Percentiles rank a stretch among this genome's conserved stretches.
Conservation (phyloP, 305 asterid genomes). For the Stenogyne calaminthoides region DNA sequence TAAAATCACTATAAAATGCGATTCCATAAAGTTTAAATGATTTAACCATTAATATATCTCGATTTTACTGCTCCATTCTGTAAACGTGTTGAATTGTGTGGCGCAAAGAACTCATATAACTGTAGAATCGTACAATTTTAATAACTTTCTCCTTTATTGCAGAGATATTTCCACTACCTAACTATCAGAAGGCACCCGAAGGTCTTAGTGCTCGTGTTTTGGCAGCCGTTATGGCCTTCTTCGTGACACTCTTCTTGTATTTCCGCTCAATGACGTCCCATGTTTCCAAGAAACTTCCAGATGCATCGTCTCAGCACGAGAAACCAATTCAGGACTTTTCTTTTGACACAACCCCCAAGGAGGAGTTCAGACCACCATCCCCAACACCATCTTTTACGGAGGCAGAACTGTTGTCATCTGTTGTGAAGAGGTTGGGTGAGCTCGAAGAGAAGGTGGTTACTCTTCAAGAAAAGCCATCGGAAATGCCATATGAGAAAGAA, state of each 20-base stretch:
- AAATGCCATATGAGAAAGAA: constrained; percentile 96
- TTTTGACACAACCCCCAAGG: constrained; percentile 55
- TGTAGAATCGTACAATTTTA: background rate
- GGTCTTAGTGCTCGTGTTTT: constrained; percentile 54
- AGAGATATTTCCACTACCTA: constrained; percentile 49
- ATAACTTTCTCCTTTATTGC: constrained; percentile 22
- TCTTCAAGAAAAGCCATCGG: constrained; percentile 87
- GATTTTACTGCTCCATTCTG: background rate
- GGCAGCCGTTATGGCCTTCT: constrained; percentile 69
- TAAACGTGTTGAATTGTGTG: background rate
- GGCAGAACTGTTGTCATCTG: constrained; percentile 75
- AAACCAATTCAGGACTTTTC: constrained; percentile 54
- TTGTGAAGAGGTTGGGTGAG: constrained; percentile 80
- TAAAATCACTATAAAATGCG: background rate
- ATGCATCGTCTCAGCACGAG: constrained; percentile 41
- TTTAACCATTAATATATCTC: background rate
- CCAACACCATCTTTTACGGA: constrained; percentile 77
- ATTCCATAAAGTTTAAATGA: background rate
- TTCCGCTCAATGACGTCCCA: constrained; percentile 53
- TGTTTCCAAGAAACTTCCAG: constrained; percentile 59
- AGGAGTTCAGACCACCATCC: constrained; percentile 81
- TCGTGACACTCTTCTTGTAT: constrained; percentile 64
- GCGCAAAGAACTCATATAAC: background rate
- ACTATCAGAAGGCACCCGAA: constrained; percentile 61
- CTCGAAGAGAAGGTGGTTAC: constrained; percentile 80